A percentile compares a stretch with the other conserved stretches of the same genome.
phyloP scores from a whole-genome alignment of 331 rosid genomes.

The Rosa hybrid region DNA sequence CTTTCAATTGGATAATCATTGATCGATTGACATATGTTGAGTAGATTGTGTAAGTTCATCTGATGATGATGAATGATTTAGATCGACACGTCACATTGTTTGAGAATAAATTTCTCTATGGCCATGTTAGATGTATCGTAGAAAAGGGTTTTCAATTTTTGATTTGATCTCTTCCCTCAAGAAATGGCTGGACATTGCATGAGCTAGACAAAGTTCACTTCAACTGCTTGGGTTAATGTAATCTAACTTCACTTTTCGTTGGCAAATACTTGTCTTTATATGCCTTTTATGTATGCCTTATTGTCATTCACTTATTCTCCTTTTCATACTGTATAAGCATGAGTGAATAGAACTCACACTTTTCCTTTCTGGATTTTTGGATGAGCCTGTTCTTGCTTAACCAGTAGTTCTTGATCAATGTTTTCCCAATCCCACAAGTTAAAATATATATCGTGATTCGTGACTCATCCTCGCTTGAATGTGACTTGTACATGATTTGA shows the following conservation, averaged over 20 bases:
- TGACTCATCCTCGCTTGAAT: not conserved
- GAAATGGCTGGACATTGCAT: not conserved
- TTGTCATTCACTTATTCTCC: not conserved
- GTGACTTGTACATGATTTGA: not conserved
- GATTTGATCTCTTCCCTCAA: not conserved
- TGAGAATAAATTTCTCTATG: not conserved
- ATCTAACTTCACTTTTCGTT: not conserved
- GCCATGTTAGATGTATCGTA: not conserved
- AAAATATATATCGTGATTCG: not conserved
- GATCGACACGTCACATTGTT: not conserved
- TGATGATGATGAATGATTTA: not conserved
- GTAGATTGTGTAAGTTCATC: not conserved
- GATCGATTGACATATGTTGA: not conserved
- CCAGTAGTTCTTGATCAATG: not conserved
- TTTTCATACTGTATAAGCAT: conserved; percentile 22
- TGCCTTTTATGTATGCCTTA: not conserved
- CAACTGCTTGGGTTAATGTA: not conserved
- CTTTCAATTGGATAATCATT: not conserved
- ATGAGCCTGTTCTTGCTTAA: not conserved
- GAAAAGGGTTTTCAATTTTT: not conserved
- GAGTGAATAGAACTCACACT: conserved; percentile 17
- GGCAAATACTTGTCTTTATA: not conserved
- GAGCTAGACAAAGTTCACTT: not conserved
- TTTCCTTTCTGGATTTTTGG: not conserved
- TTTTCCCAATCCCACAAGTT: not conserved